Evolutionary conservation across 805 yeast genomes (phyloP).

Genomic region (Ogataea neopini): DNA sequence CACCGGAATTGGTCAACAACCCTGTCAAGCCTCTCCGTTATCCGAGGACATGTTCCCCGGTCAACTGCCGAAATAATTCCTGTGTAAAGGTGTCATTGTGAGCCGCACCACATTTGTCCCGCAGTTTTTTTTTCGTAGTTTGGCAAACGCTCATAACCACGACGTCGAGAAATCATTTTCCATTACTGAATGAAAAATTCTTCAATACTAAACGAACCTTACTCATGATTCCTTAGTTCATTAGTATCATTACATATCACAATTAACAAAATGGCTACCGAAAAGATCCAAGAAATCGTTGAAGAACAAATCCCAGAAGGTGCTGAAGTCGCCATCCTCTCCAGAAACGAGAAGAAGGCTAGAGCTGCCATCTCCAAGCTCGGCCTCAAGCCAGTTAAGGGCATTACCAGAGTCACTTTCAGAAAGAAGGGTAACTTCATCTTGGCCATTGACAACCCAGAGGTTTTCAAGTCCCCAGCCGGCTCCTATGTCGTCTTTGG

Average conservation of each 20-base stretch:
- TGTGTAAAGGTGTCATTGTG: background rate
- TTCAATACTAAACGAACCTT: constrained; percentile 3
- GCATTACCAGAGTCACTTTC: constrained; percentile 93
- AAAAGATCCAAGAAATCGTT: constrained; percentile 36
- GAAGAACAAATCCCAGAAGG: constrained; percentile 68
- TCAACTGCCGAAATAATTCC: background rate
- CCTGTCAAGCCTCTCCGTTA: background rate
- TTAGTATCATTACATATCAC: no score
- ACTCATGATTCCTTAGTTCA: no score
- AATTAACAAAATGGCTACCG: constrained; percentile 19
- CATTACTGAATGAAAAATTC: constrained; percentile 15
- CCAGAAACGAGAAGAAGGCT: constrained; percentile 95
- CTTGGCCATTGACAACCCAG: constrained; percentile 90
- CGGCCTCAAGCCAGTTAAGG: constrained; percentile 86
- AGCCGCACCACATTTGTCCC: background rate
- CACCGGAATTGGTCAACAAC: background rate
- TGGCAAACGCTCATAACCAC: constrained; percentile 19
- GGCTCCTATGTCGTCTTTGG: constrained; percentile 97
- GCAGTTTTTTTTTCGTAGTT: no score
- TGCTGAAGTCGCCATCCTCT: constrained; percentile 75
- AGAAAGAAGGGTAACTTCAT: constrained; percentile 89
- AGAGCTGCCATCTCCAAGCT: constrained; percentile 85
- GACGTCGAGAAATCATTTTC: constrained; percentile 4
- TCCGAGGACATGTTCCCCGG: background rate
- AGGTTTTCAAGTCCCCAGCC: constrained; percentile 88